A percentile compares a stretch with the other conserved stretches of the same genome.
Evolutionary conservation across 2,329 filamentous ascomycete genomes (phyloP).

Genomic region (Aspergillus novofumigatus): DNA sequence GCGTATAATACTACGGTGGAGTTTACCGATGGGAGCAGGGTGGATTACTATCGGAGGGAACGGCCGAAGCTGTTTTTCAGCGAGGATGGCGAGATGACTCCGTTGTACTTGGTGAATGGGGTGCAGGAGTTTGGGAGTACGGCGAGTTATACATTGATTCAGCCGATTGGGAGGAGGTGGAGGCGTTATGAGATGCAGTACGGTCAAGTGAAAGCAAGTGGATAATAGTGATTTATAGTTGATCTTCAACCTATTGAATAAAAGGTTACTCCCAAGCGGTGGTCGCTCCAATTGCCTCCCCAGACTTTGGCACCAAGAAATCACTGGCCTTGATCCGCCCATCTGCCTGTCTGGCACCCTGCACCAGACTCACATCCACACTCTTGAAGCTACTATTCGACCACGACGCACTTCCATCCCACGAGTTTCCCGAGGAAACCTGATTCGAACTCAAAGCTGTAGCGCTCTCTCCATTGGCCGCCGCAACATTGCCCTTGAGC

Average conservation of each 20-base stretch:
- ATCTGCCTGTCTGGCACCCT: slow-evolving; percentile 8
- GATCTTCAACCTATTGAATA: neutral
- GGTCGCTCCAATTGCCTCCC: slow-evolving; percentile 11
- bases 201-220: too few relatives aligned
- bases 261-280: slow-evolving; percentile 7
- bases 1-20: slow-evolving; percentile 22
- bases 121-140: slow-evolving; percentile 41
- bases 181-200: slow-evolving; percentile 1
- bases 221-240: neutral
- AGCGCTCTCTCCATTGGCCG: slow-evolving; percentile 10
- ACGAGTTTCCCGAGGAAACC: slow-evolving; percentile 10
- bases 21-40: slow-evolving; percentile 40
- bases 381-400: slow-evolving; percentile 11
- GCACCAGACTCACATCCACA: slow-evolving; percentile 12
- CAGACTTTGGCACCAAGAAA: slow-evolving; percentile 11
- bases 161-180: slow-evolving; percentile 31
- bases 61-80: slow-evolving; percentile 49
- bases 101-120: slow-evolving; percentile 46
- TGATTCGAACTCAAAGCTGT: slow-evolving; percentile 8
- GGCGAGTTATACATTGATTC: slow-evolving; percentile 40
- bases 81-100: slow-evolving; percentile 43
- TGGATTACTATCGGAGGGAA: slow-evolving; percentile 44
- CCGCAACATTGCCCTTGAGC: slow-evolving; percentile 9
- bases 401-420: slow-evolving; percentile 9
- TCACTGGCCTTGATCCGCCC: slow-evolving; percentile 11